A percentile compares a stretch with the other conserved stretches of the same genome.
These are phyloP conservation scores for Ascoidea rubescens DNA, from an alignment of 805 yeast species.

Conservation along the genomic window DNA sequence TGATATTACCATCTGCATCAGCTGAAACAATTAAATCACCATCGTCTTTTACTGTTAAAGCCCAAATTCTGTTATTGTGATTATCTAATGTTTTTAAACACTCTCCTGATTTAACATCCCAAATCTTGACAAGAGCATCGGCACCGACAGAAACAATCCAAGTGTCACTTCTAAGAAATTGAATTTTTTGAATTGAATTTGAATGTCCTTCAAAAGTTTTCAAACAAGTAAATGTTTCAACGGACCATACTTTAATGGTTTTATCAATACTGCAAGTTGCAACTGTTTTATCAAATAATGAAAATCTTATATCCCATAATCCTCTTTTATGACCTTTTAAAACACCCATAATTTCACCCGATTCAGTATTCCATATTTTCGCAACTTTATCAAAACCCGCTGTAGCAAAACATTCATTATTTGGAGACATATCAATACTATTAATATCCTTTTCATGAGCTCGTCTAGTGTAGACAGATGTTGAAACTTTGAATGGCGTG, in stretches of 20 bases:
- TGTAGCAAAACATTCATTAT: slow-evolving; percentile 77
- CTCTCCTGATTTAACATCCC: slow-evolving; percentile 75
- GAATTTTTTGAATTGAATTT: slow-evolving; percentile 76
- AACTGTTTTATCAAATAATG: slow-evolving; percentile 61
- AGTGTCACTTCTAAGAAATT: slow-evolving; percentile 43
- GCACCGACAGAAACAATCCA: slow-evolving; percentile 56
- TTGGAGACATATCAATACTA: slow-evolving; percentile 79
- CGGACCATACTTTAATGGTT: slow-evolving; percentile 79
- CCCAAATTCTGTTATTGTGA: slow-evolving; percentile 93
- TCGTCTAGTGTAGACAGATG: slow-evolving; percentile 78
- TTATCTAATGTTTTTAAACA: slow-evolving; percentile 73
- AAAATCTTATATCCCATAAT: slow-evolving; percentile 81
- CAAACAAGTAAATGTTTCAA: slow-evolving; percentile 59
- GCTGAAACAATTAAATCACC: slow-evolving; percentile 69
- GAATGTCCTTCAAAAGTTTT: slow-evolving; percentile 91
- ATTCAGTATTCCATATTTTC: slow-evolving; percentile 73
- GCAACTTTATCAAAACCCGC: slow-evolving; percentile 91
- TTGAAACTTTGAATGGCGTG: slow-evolving; percentile 23
- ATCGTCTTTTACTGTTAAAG: slow-evolving; percentile 51
- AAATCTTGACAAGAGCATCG: slow-evolving; percentile 83
- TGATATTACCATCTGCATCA: slow-evolving; percentile 89
- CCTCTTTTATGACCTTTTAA: slow-evolving; percentile 89
- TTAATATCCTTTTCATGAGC: slow-evolving; percentile 97
- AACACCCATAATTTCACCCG: slow-evolving; percentile 81
- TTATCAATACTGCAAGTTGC: slow-evolving; percentile 90